Percentiles rank a stretch among this genome's conserved stretches.
These are phyloP conservation scores for Chlamydomonas reinhardtii DNA, from an alignment of 163 green algal genomes.

Conservation along the genomic window DNA sequence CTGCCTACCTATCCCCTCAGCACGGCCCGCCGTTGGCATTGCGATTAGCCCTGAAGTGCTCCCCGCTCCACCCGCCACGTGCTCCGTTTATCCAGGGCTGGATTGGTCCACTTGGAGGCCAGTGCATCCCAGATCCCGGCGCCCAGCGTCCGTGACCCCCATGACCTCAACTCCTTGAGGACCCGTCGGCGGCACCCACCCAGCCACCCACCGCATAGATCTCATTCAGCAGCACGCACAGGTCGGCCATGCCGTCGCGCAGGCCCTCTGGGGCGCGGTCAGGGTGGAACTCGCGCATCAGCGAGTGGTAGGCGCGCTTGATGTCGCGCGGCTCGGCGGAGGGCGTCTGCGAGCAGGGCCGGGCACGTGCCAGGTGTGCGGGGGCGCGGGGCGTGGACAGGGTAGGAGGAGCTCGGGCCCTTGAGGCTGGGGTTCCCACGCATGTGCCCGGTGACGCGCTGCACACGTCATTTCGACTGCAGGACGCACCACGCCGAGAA, in stretches of 20 bases:
- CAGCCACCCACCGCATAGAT: constrained; percentile 65
- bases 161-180: no score
- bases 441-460: no score
- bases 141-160: no score
- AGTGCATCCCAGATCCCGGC: no score
- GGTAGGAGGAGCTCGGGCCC: background rate
- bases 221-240: constrained; percentile 79
- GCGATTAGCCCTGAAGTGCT: no score
- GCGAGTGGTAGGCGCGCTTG: constrained; percentile 48
- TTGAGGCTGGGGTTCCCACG: background rate
- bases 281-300: constrained; percentile 58
- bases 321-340: constrained; percentile 29
- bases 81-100: no score
- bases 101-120: no score
- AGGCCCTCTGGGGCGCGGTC: constrained; percentile 37
- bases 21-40: no score
- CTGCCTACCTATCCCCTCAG: no score
- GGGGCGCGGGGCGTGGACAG: background rate
- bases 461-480: background rate
- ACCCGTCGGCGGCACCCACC: no score
- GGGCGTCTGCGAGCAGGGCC: background rate
- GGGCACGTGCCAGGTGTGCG: background rate
- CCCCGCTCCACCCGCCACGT: no score
- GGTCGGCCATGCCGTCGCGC: constrained; percentile 53
- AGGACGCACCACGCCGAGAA: constrained; percentile 13